A percentile compares a stretch with the other conserved stretches of the same genome.
These are phyloP conservation scores for Cryptococcus neoformans DNA, from an alignment of 1,284 basidiomycete genomes.

Conservation along the genomic window DNA sequence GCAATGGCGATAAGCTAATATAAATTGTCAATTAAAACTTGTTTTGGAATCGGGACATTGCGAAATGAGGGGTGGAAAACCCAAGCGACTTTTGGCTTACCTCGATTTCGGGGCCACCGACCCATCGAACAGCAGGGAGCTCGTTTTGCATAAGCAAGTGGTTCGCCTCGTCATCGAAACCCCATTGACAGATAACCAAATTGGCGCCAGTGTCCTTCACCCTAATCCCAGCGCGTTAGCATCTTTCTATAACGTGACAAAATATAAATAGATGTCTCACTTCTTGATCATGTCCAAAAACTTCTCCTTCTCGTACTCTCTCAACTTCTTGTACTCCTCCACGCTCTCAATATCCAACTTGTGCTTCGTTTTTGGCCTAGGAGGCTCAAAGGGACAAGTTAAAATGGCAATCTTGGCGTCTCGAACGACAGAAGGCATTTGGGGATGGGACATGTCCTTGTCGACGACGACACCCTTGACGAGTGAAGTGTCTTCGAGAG, in stretches of 20 bases:
- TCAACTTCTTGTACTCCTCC: conserved; percentile 95
- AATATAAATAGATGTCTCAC: conserved; percentile 23
- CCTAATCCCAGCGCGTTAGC: conserved; percentile 50
- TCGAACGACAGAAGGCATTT: conserved; percentile 86
- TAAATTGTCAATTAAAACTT: background rate
- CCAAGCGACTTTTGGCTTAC: too few relatives aligned
- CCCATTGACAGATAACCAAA: conserved; percentile 99
- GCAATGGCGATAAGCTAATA: conserved; percentile 99
- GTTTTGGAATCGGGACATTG: background rate
- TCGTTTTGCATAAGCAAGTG: conserved; percentile 97
- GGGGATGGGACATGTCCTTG: conserved; percentile 99
- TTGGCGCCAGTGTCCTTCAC: conserved; percentile 99
- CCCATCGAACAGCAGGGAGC: conserved; percentile 97
- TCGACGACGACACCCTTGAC: conserved; percentile 90
- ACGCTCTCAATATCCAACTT: conserved; percentile 96
- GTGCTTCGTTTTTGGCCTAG: conserved; percentile 98
- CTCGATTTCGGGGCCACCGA: conserved; percentile 99
- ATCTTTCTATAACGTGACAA: background rate
- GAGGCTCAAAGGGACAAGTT: conserved; percentile 98
- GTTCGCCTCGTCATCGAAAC: conserved; percentile 99
- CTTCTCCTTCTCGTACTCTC: conserved; percentile 93
- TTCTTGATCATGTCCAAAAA: conserved; percentile 93
- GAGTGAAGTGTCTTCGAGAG: conserved; percentile 82
- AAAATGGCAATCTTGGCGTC: conserved; percentile 95
- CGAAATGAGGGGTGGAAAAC: conserved; percentile 50